A percentile compares a stretch with the other conserved stretches of the same genome.
Conservation (phyloP, 176 grass and related monocot species). For the Oryza meridionalis region DNA sequence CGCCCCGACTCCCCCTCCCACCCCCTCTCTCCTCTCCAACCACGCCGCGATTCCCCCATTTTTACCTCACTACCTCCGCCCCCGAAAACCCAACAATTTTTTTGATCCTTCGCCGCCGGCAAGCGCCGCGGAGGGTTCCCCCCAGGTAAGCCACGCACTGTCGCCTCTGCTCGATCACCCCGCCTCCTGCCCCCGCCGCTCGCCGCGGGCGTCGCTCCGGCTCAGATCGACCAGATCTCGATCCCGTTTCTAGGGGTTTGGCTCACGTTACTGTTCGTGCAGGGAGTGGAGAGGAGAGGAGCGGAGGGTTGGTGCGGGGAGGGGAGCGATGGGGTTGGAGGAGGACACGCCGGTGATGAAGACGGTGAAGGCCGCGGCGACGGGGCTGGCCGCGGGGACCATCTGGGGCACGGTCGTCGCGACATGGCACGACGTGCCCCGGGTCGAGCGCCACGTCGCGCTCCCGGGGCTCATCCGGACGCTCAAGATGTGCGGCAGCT, state of each 20-base stretch:
- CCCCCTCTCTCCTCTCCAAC: constrained; percentile 14
- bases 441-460: constrained; percentile 89
- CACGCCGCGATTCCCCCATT: constrained; percentile 34
- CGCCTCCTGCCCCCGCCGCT: neutral
- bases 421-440: constrained; percentile 96
- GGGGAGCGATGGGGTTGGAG: constrained; percentile 49
- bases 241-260: constrained; percentile 26
- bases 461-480: constrained; percentile 91
- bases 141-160: constrained; percentile 17
- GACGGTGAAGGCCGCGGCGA: constrained; percentile 77
- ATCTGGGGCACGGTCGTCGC: constrained; percentile 94
- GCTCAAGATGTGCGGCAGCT: constrained; percentile 93
- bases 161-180: neutral
- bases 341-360: constrained; percentile 72
- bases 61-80: constrained; percentile 23
- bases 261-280: neutral
- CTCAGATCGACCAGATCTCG: constrained; percentile 42
- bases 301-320: neutral
- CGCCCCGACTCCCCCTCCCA: neutral
- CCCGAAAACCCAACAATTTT: constrained; percentile 11
- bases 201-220: neutral
- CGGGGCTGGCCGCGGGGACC: constrained; percentile 69
- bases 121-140: neutral
- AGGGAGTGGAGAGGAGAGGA: constrained; percentile 13
- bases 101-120: constrained; percentile 47